Evolutionary conservation across 768 basidiomycete species (phyloP), one percentile per base, ranked within the genome.

Genomic region (Terana coerulea): DNA sequence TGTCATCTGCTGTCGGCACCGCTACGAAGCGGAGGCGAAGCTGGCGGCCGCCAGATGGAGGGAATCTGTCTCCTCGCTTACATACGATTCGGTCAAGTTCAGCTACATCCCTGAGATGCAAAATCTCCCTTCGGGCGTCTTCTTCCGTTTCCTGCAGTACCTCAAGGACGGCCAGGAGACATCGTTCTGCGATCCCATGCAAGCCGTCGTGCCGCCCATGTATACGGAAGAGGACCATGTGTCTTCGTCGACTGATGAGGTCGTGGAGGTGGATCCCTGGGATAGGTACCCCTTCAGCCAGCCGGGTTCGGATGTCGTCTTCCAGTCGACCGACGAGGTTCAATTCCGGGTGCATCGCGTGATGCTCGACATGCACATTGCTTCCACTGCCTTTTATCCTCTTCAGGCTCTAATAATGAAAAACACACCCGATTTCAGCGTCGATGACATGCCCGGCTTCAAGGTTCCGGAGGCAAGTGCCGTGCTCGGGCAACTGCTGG

Each of bases 31-130:
- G 7, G 53, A 52, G 17, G 59, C 59, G 12, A 21, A 14, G 22
- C 25, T 26, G n/a, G 59, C 59, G 3, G 53, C 54, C 35, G 6
- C 15, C 5, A 37, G 5, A n/a, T n/a, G 6, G 35, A 37, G 21
- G 35, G 6, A 19, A n/a, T 14, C 35, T 37, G 15, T 37, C 35
- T 5, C 15, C 35, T 6, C 6, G 5, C 15, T 37, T 37, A 14
- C 6, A 15, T 37, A 19, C 6, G 6, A 37, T 19, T 12, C 22
- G 10, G n/a, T 33, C 19, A 17, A 6, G 10, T 34, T 35, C n/a
- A 35, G n/a, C 19, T 59, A 55, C 25, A 33, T 43, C 17, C 31
- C 47, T 12, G 45, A 48, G 28, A 49, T 59, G 51, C 39, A 52
- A 51, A 25, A 49, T 7, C 39, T 53, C 1, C 24, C 51, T 12